Evolutionary conservation across 2,329 filamentous ascomycete species (phyloP), one percentile per base, ranked within the genome.

Genomic region (Chrysoporthe deuterocubensis): DNA sequence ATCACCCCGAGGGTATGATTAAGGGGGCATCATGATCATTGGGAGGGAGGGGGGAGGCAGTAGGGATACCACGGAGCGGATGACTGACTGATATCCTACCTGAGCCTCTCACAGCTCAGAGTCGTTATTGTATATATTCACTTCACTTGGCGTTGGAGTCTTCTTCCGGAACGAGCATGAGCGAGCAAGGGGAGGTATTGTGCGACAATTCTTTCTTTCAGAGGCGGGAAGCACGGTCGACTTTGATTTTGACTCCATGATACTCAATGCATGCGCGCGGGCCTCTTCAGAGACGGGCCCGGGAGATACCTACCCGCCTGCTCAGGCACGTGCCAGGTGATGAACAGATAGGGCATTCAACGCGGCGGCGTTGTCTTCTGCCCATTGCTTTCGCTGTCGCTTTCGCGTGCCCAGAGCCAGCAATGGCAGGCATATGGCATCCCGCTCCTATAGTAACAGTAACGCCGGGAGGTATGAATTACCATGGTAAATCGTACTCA

Each of bases 61-160:
- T 16, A 52, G 44, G 52, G 42, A 63, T 46, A 52, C 42, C 63
- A 59, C 54, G 26, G 26, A 66, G 26, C 18, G n/a, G 26, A 16
- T 56, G 56, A 64, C 48, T 46, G 60, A 61, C 44, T 63, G 60
- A 64, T 62, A 64, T 44, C 54, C 63, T 66, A 44, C 46, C 34
- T 59, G 64, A 44, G 37, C 21, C 56, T 52, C 58, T 48, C 37
- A 46, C 60, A 40, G 57, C 43, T 40, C 40, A 43, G 59, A 57
- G 57, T 59, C 34, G 62, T 60, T 69, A 61, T 46, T 69, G 67
- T 67, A 69, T 66, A 69, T 69, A 67, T 69, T 61, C 58, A 69
- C 65, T 64, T 69, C 67, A 62, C 46, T 59, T 66, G 59, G 62
- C 56, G 56, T 61, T 59, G 64, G 64, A 64, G 44, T 69, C 50